Evolutionary conservation across 306 rosid species (phyloP).

Genomic region (Malus fusca): DNA sequence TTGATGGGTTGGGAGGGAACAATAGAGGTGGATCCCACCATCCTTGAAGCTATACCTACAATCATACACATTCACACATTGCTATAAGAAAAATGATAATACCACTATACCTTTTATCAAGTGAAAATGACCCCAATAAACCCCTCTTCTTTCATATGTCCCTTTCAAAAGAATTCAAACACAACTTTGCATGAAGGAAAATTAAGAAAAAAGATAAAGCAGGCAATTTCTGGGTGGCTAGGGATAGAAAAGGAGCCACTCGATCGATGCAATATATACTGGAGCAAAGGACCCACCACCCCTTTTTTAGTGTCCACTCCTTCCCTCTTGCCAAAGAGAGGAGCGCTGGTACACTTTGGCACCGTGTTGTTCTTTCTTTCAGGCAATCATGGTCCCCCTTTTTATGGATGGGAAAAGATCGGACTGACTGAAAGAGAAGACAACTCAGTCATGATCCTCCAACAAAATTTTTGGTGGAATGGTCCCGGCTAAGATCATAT

Average conservation of each 20-base stretch:
- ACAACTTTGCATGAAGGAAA: neutral
- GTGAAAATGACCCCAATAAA: neutral
- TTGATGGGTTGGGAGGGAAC: constrained; percentile 1
- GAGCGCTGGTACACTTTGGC: neutral
- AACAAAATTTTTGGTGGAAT: neutral
- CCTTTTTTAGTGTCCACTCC: constrained; percentile 6
- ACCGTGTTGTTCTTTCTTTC: constrained; percentile 5
- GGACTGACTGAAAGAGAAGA: neutral
- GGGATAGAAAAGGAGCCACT: constrained; percentile 9
- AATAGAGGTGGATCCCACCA: constrained; percentile 3
- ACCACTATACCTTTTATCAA: neutral
- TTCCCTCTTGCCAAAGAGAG: neutral
- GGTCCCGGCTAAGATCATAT: neutral
- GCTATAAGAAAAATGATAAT: neutral
- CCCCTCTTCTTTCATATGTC: constrained; percentile 1
- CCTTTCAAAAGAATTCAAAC: constrained; percentile 22
- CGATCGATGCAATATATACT: neutral
- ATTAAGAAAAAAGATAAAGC: neutral
- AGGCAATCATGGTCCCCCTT: neutral
- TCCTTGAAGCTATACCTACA: neutral
- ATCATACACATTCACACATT: neutral
- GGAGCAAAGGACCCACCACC: constrained; percentile 1
- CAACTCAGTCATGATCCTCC: neutral
- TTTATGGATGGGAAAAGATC: neutral
- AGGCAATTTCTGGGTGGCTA: neutral